Percentiles rank a stretch among this genome's conserved stretches.
Conservation (phyloP, 495 filamentous ascomycete genomes). For the Saxophila tyrrhenica region DNA sequence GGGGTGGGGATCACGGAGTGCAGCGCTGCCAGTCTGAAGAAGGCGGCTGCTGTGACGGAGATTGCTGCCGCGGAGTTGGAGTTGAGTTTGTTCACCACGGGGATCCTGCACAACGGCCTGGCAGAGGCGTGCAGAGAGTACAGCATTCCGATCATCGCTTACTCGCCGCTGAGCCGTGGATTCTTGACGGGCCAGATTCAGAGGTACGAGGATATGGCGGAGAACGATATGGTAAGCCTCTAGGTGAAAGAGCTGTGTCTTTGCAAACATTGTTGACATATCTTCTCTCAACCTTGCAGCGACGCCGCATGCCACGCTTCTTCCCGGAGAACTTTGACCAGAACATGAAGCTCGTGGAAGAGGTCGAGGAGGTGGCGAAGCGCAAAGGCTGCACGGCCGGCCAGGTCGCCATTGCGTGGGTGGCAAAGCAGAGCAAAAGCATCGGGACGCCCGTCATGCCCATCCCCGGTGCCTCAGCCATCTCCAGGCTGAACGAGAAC, state of each 20-base stretch:
- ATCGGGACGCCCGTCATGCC: conserved; percentile 60
- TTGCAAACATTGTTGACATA: no score
- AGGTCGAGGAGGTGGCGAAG: conserved; percentile 53
- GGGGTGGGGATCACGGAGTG: conserved; percentile 68
- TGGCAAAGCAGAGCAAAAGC: conserved; percentile 40
- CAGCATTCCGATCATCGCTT: conserved; percentile 59
- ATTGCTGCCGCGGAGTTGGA: conserved; percentile 73
- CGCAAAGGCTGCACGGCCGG: conserved; percentile 57
- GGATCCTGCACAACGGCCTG: conserved; percentile 63
- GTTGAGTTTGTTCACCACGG: conserved; percentile 55
- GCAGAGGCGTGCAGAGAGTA: conserved; percentile 59
- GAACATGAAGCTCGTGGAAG: conserved; percentile 58
- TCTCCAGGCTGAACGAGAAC: conserved; percentile 28
- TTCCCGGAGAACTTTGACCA: conserved; percentile 53
- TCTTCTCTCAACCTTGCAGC: no score
- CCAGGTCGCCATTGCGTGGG: conserved; percentile 73
- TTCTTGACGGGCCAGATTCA: conserved; percentile 49
- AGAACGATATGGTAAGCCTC: conserved; percentile 43
- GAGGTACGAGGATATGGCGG: conserved; percentile 48
- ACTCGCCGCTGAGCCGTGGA: conserved; percentile 45
- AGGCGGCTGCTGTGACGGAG: conserved; percentile 55
- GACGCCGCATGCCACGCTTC: conserved; percentile 37
- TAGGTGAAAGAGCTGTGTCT: no score
- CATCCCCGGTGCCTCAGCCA: conserved; percentile 57
- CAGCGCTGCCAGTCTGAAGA: conserved; percentile 57